Percentiles rank a stretch among this genome's conserved stretches.
Evolutionary conservation across 1,284 basidiomycete genomes (phyloP).

Genomic region (Coriolopsis trogii): DNA sequence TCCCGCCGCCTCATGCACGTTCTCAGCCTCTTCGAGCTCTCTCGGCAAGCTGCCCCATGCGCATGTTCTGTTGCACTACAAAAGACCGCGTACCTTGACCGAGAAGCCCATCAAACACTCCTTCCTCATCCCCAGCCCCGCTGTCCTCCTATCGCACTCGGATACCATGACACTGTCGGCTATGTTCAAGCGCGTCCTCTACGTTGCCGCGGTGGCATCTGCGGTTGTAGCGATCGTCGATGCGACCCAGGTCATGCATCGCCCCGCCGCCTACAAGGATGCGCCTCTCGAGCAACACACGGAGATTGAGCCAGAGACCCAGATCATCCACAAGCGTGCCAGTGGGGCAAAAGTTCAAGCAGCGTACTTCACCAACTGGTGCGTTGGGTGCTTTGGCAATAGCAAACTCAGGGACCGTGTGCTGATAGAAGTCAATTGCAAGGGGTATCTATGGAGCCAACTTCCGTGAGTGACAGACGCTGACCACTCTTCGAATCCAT

Average conservation of each 20-base stretch:
- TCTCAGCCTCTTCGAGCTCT: not conserved
- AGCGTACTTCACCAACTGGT: slow-evolving; percentile 74
- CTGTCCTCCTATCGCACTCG: not conserved
- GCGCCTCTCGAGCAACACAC: slow-evolving; percentile 41
- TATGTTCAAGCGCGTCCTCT: slow-evolving; percentile 22
- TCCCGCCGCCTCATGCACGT: not conserved
- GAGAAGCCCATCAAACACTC: not conserved
- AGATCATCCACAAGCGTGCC: slow-evolving; percentile 50
- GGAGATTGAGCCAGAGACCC: slow-evolving; percentile 42
- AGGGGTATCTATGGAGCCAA: slow-evolving; percentile 86
- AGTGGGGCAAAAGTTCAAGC: slow-evolving; percentile 54
- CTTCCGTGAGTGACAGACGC: slow-evolving; percentile 55
- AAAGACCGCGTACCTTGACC: slow-evolving; percentile 3
- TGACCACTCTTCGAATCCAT: not conserved
- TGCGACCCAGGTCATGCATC: slow-evolving; percentile 59
- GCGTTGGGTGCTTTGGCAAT: slow-evolving; percentile 8
- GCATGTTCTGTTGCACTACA: not conserved
- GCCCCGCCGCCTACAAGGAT: slow-evolving; percentile 56
- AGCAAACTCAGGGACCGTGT: not conserved
- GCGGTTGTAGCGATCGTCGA: slow-evolving; percentile 32
- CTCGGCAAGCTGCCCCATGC: not conserved
- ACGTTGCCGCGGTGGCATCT: slow-evolving; percentile 24
- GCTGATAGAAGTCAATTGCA: slow-evolving; percentile 20
- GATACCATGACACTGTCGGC: slow-evolving; percentile 26
- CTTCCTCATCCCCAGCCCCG: slow-evolving; percentile 1